A percentile compares a stretch with the other conserved stretches of the same genome.
Conservation (phyloP, 1,284 basidiomycete genomes). For the Marasmius fiardii region DNA sequence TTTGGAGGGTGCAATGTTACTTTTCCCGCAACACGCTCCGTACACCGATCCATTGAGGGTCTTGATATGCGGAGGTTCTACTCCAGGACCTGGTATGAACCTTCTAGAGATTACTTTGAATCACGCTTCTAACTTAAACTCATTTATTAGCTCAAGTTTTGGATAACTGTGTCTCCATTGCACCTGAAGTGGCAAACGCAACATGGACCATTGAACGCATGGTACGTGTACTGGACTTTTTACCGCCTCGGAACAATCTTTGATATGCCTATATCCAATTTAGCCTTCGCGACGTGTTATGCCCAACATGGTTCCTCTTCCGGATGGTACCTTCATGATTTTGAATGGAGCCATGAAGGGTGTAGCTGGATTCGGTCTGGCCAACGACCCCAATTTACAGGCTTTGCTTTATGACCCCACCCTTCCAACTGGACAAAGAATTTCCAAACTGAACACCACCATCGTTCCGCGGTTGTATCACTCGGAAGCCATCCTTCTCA, state of each 20-base stretch:
- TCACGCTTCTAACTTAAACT: neutral
- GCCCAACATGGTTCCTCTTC: conserved; percentile 68
- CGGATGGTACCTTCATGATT: conserved; percentile 73
- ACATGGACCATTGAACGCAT: conserved; percentile 71
- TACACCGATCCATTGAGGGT: conserved; percentile 69
- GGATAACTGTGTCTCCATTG: conserved; percentile 69
- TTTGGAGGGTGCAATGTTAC: conserved; percentile 64
- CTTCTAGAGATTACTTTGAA: neutral
- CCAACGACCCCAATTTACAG: conserved; percentile 55
- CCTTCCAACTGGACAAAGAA: conserved; percentile 53
- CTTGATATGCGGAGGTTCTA: conserved; percentile 76
- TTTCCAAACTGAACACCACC: conserved; percentile 66
- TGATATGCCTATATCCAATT: neutral
- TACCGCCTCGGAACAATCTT: neutral
- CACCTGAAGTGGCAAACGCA: conserved; percentile 55
- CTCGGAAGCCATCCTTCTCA: conserved; percentile 66
- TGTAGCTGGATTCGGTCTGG: conserved; percentile 71
- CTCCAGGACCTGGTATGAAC: conserved; percentile 38
- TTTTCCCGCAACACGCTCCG: conserved; percentile 67
- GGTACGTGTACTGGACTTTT: conserved; percentile 37
- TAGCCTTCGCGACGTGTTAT: conserved; percentile 76
- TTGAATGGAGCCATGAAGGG: conserved; percentile 68
- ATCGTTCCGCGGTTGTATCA: conserved; percentile 83
- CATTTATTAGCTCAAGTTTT: conserved; percentile 33
- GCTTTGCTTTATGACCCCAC: conserved; percentile 71